Evolutionary conservation across 1,284 basidiomycete species (phyloP), one percentile per base, ranked within the genome.

Genomic region (Sporisorium exsertum): DNA sequence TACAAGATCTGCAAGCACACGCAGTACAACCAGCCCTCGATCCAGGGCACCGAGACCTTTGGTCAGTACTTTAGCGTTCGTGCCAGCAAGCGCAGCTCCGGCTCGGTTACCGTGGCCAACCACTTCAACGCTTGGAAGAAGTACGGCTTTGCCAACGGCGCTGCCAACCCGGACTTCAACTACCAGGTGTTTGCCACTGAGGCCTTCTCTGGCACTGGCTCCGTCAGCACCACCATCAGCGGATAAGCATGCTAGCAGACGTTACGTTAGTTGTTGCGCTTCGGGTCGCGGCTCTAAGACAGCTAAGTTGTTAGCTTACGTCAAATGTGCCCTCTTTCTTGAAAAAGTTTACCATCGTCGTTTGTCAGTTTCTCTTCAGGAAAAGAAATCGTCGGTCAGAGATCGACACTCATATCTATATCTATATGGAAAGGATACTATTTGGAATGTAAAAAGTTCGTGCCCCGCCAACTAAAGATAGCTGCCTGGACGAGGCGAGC

Each of bases 131-230:
- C 71, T 20, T 73, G 71, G 66, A 68, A 59, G 42, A 54, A 69
- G 43, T 58, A 63, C 32, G 71, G 71, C 40, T 67, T 73, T 24
- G 64, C 66, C 55, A 59, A 67, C 33, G 57, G 61, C 18, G 68
- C 68, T 20, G 8, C 58, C 27, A 49, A 64, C 50, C 62, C 68
- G 9, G 53, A 63, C 22, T 73, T 68, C 51, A 64, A 73, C 59
- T 73, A 73, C 56, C 71, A 73, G 55, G 61, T 73, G 49, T 67
- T 73, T 52, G 71, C 71, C 35, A 73, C 71, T 35, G 71, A 73
- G 59, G 71, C 64, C 51, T 73, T 67, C 47, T 35, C 45, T 4
- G 64, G 71, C 10, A 10, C 27, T 2, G 71, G 71, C 7, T 64
- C 57, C 2, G 58, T 60, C 37, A 58, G 29, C 58, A 46, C n/a